phyloP scores from a whole-genome alignment of 495 filamentous ascomycete species.

The Daldinia bambusicola region DNA sequence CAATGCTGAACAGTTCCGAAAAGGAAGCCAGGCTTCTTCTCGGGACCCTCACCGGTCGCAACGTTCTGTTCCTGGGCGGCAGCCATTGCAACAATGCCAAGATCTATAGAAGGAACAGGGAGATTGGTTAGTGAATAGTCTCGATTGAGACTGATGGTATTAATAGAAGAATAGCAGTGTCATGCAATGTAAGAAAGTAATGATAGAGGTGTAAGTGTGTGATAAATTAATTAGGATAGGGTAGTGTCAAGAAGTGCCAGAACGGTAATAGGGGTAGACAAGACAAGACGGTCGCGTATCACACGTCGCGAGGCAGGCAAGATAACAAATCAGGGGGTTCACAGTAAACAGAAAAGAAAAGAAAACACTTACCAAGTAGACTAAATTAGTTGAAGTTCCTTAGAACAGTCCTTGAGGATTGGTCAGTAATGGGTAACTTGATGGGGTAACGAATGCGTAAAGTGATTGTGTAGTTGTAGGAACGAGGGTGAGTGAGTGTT shows the following conservation, averaged over 20 bases:
- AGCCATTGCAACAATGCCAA: neutral
- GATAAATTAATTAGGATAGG: neutral
- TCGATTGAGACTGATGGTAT: neutral
- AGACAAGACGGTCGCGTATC: neutral
- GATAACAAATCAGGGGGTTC: neutral
- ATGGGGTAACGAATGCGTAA: too few relatives aligned
- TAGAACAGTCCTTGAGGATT: neutral
- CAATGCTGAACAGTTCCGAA: neutral
- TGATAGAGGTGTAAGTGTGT: neutral
- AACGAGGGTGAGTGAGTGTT: neutral
- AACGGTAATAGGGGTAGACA: neutral
- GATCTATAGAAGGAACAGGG: neutral
- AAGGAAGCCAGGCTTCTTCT: neutral
- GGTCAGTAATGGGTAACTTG: neutral
- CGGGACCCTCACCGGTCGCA: neutral
- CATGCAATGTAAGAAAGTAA: neutral
- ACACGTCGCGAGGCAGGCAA: neutral
- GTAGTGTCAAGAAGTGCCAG: neutral
- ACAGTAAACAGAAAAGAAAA: neutral
- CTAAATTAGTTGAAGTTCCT: neutral
- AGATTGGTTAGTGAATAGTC: slow-evolving; percentile 1
- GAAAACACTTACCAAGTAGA: slow-evolving; percentile 5
- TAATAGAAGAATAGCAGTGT: neutral
- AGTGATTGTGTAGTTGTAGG: too few relatives aligned
- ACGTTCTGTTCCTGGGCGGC: neutral